Conservation (phyloP, 768 basidiomycete genomes). For the Leccinum rimulosum region DNA sequence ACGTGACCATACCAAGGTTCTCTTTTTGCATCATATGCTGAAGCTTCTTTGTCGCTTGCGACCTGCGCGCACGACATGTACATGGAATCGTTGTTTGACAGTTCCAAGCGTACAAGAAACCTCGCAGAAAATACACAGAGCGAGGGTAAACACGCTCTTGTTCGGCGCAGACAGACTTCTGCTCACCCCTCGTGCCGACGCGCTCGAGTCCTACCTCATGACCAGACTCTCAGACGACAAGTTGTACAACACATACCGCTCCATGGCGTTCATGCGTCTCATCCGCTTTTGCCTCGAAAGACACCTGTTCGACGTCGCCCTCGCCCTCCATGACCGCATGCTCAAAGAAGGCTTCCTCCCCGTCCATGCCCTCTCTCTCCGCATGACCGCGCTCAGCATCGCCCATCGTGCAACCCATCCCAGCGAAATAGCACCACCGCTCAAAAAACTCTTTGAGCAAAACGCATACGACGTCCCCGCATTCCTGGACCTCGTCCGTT, state of each 20-base stretch:
- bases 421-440: neutral
- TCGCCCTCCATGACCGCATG: slow-evolving; percentile 43
- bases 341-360: slow-evolving; percentile 38
- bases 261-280: slow-evolving; percentile 36
- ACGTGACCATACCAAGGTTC: slow-evolving; percentile 16
- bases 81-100: slow-evolving; percentile 3
- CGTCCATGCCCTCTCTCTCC: slow-evolving; percentile 37
- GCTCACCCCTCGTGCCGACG: slow-evolving; percentile 17
- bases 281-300: slow-evolving; percentile 42
- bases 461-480: slow-evolving; percentile 19
- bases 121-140: slow-evolving; percentile 18
- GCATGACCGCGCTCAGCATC: slow-evolving; percentile 38
- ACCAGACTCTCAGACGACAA: slow-evolving; percentile 19
- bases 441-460: slow-evolving; percentile 18
- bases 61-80: neutral
- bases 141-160: slow-evolving; percentile 27
- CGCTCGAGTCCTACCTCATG: slow-evolving; percentile 24
- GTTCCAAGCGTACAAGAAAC: neutral
- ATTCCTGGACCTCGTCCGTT: slow-evolving; percentile 28
- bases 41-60: neutral
- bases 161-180: slow-evolving; percentile 27
- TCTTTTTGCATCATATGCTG: no score
- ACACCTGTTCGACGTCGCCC: slow-evolving; percentile 37
- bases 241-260: slow-evolving; percentile 30
- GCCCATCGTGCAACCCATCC: slow-evolving; percentile 3